Evolutionary conservation across 2,329 filamentous ascomycete species (phyloP).

Genomic region (Boeremia lycopersici): DNA sequence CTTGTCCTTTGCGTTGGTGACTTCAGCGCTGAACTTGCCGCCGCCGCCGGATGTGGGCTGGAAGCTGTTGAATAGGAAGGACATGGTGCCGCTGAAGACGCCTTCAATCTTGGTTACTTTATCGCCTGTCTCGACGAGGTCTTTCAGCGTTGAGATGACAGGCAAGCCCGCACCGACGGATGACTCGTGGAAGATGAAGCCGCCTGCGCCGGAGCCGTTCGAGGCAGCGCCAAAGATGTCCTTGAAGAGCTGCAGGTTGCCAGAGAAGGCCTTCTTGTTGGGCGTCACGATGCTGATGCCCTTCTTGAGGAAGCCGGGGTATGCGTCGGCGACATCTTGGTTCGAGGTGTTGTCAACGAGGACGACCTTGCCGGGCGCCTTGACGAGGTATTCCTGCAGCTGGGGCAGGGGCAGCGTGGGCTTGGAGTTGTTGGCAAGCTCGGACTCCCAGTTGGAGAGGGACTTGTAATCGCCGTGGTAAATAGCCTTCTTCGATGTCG

Average conservation of each 20-base stretch:
- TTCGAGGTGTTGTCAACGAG: slow-evolving; percentile 97
- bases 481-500: slow-evolving; percentile 82
- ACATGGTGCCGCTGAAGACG: slow-evolving; percentile 97
- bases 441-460: slow-evolving; percentile 64
- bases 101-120: slow-evolving; percentile 91
- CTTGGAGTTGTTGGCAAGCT: slow-evolving; percentile 68
- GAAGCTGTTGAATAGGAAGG: slow-evolving; percentile 97
- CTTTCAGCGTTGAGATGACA: slow-evolving; percentile 89
- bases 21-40: slow-evolving; percentile 88
- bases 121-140: slow-evolving; percentile 93
- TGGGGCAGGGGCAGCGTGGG: slow-evolving; percentile 71
- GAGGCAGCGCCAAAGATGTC: slow-evolving; percentile 80
- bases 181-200: slow-evolving; percentile 92
- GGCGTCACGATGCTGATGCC: slow-evolving; percentile 93
- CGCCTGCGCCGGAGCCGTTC: slow-evolving; percentile 65
- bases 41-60: slow-evolving; percentile 77
- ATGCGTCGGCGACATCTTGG: slow-evolving; percentile 79
- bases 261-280: slow-evolving; percentile 98
- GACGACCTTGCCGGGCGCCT: slow-evolving; percentile 77
- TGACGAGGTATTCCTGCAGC: slow-evolving; percentile 77
- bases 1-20: slow-evolving; percentile 87
- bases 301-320: slow-evolving; percentile 78
- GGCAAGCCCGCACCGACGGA: slow-evolving; percentile 93
- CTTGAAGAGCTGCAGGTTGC: slow-evolving; percentile 79
- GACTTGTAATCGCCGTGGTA: slow-evolving; percentile 75